Percentiles rank a stretch among this genome's conserved stretches.
These are phyloP conservation scores for Oenanthe sinensis DNA, from an alignment of 129 eudicot genomes.

Conservation along the genomic window DNA sequence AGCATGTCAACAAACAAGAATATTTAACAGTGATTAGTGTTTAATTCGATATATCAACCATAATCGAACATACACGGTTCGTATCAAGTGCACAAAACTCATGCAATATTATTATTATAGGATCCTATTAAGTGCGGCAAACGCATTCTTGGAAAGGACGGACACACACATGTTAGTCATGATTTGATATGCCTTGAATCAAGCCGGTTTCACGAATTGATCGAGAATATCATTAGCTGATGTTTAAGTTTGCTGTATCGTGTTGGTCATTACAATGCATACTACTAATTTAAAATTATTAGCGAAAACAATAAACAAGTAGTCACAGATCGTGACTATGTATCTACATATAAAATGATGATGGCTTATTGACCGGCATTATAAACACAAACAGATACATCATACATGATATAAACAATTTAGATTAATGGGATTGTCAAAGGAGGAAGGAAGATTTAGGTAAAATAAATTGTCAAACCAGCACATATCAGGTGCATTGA, in stretches of 20 bases:
- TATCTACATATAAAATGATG: background rate
- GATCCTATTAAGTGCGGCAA: too few relatives aligned
- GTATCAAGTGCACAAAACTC: background rate
- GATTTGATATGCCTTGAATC: background rate
- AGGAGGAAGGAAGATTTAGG: conserved; percentile 7
- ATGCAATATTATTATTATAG: accelerated
- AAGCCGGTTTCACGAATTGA: background rate
- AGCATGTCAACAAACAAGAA: too few relatives aligned
- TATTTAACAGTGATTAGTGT: too few relatives aligned
- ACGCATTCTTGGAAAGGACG: background rate
- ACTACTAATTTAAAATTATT: background rate
- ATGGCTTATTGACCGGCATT: background rate
- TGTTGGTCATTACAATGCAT: background rate
- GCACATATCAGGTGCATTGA: conserved; percentile 11
- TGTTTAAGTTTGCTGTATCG: background rate
- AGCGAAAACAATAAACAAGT: background rate
- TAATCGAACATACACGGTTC: too few relatives aligned
- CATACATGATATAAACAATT: background rate
- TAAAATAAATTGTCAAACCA: conserved; percentile 4
- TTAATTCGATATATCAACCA: too few relatives aligned
- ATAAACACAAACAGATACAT: background rate
- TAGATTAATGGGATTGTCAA: conserved; percentile 19
- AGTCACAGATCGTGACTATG: conserved; percentile 7
- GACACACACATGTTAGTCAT: background rate
- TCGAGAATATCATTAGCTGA: background rate